Conservation (phyloP, 371 early-diverging fungal species). For the Lichtheimia corymbifera region DNA sequence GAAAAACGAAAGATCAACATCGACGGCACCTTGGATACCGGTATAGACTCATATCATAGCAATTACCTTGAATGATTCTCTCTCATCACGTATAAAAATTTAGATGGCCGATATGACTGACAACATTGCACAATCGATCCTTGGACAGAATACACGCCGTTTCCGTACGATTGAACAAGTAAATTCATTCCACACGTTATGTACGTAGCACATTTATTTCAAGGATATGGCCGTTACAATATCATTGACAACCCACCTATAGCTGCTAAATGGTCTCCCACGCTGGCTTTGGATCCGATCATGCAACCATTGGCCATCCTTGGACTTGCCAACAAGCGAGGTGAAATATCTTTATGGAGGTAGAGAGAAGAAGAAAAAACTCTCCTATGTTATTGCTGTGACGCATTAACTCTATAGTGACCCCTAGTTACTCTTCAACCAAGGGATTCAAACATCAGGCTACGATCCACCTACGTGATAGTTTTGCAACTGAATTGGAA, state of each 20-base stretch:
- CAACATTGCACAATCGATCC: constrained; percentile 1
- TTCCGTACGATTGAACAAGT: neutral
- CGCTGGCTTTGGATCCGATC: neutral
- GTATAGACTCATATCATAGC: constrained; percentile 7
- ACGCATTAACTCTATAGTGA: neutral
- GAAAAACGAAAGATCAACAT: neutral
- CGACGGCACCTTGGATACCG: constrained; percentile 21
- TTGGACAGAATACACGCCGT: neutral
- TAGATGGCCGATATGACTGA: neutral
- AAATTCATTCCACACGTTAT: neutral
- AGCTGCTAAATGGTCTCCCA: too few relatives aligned
- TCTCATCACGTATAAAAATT: too few relatives aligned
- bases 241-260: neutral
- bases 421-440: neutral
- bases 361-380: neutral
- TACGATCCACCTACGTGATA: neutral
- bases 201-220: neutral
- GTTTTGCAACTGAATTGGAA: neutral
- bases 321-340: neutral
- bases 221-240: neutral
- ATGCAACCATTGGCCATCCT: neutral
- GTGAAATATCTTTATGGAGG: constrained; percentile 1
- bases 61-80: too few relatives aligned
- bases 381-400: neutral
- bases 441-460: neutral